Percentiles rank a stretch among this genome's conserved stretches.
These are phyloP conservation scores for Umbellularia californica DNA, from an alignment of 164 flowering plant genomes.

Conservation along the genomic window DNA sequence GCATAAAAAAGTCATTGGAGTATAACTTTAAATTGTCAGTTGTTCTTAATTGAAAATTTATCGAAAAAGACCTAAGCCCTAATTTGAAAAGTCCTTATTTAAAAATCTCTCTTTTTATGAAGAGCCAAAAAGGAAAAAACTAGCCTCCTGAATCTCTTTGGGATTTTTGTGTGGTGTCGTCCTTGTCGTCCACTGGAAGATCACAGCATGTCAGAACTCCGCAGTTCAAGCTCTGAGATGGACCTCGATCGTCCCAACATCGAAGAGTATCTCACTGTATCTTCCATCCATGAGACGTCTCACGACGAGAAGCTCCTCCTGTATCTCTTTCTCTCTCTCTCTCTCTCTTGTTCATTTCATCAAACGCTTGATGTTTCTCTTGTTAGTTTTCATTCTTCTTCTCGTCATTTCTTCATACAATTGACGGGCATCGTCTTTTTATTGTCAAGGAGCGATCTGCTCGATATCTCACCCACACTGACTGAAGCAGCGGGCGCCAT, in stretches of 20 bases:
- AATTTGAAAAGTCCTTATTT: too few species aligned
- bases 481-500: constrained; percentile 98
- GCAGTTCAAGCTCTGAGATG: constrained; percentile 35
- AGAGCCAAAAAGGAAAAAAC: too few species aligned
- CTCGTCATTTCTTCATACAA: background rate
- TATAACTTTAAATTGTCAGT: too few species aligned
- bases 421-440: background rate
- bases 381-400: background rate
- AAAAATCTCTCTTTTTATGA: too few species aligned
- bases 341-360: background rate
- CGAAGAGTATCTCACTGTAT: constrained; percentile 77
- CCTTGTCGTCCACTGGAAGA: background rate
- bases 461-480: constrained; percentile 80
- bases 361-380: background rate
- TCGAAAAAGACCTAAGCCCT: too few species aligned
- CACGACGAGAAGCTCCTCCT: constrained; percentile 63
- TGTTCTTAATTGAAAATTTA: too few species aligned
- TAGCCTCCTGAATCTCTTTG: background rate
- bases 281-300: constrained; percentile 39
- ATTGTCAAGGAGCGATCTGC: constrained; percentile 72
- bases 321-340: constrained; percentile 28
- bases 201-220: background rate
- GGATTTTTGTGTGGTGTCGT: background rate
- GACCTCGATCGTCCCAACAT: constrained; percentile 83
- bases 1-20: accelerated